Evolutionary conservation across 352 stramenopile species (phyloP), one percentile per base, ranked within the genome.

Genomic region (Globisporangium uncinulatum): DNA sequence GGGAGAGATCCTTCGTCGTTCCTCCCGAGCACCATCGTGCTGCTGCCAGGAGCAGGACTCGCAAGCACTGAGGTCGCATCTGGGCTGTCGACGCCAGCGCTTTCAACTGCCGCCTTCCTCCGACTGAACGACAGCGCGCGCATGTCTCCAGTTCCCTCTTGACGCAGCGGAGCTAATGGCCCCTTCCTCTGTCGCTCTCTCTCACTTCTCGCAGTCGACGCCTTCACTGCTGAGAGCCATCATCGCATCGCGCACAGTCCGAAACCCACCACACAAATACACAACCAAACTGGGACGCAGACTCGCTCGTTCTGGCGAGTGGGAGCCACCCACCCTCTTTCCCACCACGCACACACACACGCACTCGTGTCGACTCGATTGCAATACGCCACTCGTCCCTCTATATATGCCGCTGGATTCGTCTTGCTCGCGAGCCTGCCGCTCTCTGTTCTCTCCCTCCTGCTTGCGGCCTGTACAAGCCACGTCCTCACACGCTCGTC

Each of bases 361-460:
- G 24, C 24, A 29, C 36, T 6, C 46, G 24, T 4, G 24, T 29
- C 24, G 24, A 29, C 31, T 44, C 11, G 17, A 32, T 20, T 13
- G n/a, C 51, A 44, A 59, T 17, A 52, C 54, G 32, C 51, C 51
- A 46, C 31, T 48, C 29, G 4, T 52, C 29, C 51, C 61, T 79
- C 67, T 79, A 75, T 79, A 73, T 76, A 77, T 74, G 67, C 41
- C 41, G 41, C 41, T 21, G n/a, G 41, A 44, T 56, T 65, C 56
- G 53, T 57, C 24, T 50, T 48, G 24, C 24, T 29, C 24, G 24
- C 24, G 24, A 29, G 24, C 20, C 13, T 57, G 47, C 52, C 57
- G 58, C 32, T 55, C 59, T 21, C 31, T 29, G 59, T 29, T 57
- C 32, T 10, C 57, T 57, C 24, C 45, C 43, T 51, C 20, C 36